A percentile compares a stretch with the other conserved stretches of the same genome.
Conservation (phyloP, 768 basidiomycete species). For the Dioszegia crocea region DNA sequence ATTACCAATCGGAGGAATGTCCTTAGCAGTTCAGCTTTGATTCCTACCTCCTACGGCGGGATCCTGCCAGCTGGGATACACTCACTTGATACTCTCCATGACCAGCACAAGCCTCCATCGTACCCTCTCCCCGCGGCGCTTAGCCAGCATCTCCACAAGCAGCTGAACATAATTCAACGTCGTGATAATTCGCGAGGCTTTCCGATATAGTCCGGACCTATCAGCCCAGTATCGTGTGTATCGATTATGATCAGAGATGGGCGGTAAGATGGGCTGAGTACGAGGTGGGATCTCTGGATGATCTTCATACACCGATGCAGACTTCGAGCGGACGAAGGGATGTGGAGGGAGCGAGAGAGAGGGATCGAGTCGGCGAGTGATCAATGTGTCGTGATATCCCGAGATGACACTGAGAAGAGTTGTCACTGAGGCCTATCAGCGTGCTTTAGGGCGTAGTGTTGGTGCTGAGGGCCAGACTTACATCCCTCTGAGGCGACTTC, state of each 20-base stretch:
- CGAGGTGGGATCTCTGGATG: conserved; percentile 11
- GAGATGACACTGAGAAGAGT: conserved; percentile 80
- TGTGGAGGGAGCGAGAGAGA: conserved; percentile 51
- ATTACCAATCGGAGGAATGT: conserved; percentile 69
- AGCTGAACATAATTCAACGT: conserved; percentile 76
- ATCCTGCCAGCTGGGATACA: conserved; percentile 9
- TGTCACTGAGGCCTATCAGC: conserved; percentile 59
- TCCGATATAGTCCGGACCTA: conserved; percentile 66
- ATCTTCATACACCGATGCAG: conserved; percentile 51
- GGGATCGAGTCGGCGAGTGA: conserved; percentile 68
- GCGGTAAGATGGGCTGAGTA: conserved; percentile 24
- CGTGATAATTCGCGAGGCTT: conserved; percentile 70
- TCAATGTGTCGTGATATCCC: conserved; percentile 92
- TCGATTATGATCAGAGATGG: conserved; percentile 63
- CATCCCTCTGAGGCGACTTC: conserved; percentile 90
- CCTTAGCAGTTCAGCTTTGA: conserved; percentile 52
- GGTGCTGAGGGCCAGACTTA: too few species aligned
- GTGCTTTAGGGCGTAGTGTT: neutral
- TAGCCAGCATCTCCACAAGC: conserved; percentile 80
- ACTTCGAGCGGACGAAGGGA: conserved; percentile 54
- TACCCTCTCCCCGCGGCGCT: conserved; percentile 62
- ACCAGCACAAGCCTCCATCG: conserved; percentile 73
- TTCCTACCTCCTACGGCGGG: neutral
- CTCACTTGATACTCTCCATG: conserved; percentile 80
- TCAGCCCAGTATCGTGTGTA: conserved; percentile 85